Evolutionary conservation across 2,329 filamentous ascomycete species (phyloP).

Genomic region (Diaporthe velutina): DNA sequence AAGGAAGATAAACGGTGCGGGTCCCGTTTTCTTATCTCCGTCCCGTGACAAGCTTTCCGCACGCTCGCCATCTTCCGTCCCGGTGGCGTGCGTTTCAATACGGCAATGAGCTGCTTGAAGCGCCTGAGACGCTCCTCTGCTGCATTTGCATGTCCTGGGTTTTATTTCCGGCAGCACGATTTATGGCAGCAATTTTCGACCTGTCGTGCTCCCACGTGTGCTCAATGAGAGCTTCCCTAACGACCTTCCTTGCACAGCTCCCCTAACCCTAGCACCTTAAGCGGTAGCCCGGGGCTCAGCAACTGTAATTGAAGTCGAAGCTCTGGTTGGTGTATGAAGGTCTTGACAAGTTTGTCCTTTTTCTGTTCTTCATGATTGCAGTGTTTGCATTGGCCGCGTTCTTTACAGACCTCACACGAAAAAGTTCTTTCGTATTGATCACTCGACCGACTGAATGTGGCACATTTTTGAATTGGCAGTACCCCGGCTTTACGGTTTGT

Average conservation of each 20-base stretch:
- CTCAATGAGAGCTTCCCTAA: background rate
- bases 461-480: background rate
- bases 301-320: background rate
- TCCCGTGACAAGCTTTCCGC: slow-evolving; percentile 6
- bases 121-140: background rate
- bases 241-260: background rate
- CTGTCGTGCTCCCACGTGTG: background rate
- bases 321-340: background rate
- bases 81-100: slow-evolving; percentile 34
- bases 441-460: too few species aligned
- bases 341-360: background rate
- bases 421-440: background rate
- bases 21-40: slow-evolving; percentile 36
- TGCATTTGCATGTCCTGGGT: background rate
- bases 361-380: too few species aligned
- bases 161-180: background rate
- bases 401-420: background rate
- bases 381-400: background rate
- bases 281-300: background rate
- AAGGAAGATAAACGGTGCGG: slow-evolving; percentile 16
- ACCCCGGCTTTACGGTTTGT: background rate
- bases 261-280: background rate
- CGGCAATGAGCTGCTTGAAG: background rate
- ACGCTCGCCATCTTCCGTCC: slow-evolving; percentile 32
- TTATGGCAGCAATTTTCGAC: background rate